These are phyloP conservation scores for Gonapodya sp. DNA, from an alignment of 192 early-diverging fungal species.

Conservation along the genomic window DNA sequence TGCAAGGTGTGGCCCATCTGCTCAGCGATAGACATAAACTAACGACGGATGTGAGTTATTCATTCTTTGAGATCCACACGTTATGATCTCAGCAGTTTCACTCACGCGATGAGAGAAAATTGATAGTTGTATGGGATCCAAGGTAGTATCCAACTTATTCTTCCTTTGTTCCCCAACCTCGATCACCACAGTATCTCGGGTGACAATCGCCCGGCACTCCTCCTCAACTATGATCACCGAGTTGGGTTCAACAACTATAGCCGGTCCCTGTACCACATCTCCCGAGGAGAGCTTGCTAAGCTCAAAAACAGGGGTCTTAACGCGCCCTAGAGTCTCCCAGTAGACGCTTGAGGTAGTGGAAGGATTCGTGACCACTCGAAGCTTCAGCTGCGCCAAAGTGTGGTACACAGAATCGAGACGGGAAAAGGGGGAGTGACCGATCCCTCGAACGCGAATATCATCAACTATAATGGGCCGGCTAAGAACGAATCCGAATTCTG, in stretches of 20 bases:
- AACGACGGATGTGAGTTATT: not conserved
- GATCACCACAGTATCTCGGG: conserved; percentile 27
- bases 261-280: conserved; percentile 65
- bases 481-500: conserved; percentile 94
- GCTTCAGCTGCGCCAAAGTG: not conserved
- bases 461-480: conserved; percentile 79
- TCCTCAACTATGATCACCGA: conserved; percentile 83
- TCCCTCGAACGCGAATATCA: conserved; percentile 83
- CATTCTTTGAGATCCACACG: no score
- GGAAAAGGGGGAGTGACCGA: conserved; percentile 28
- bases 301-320: conserved; percentile 60
- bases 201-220: conserved; percentile 63
- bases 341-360: conserved; percentile 39
- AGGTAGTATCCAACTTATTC: conserved; percentile 34
- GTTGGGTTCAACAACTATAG: conserved; percentile 82
- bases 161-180: conserved; percentile 29
- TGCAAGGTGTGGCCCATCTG: conserved; percentile 94
- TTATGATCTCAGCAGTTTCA: not conserved
- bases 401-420: not conserved
- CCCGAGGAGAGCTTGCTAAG: conserved; percentile 57
- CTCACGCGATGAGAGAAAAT: conserved; percentile 75
- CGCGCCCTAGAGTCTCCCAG: conserved; percentile 59
- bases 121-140: conserved; percentile 83
- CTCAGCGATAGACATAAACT: conserved; percentile 94
- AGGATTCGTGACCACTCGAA: not conserved